Evolutionary conservation across 2,329 filamentous ascomycete genomes (phyloP).

Genomic region (Pseudogymnoascus sp.): DNA sequence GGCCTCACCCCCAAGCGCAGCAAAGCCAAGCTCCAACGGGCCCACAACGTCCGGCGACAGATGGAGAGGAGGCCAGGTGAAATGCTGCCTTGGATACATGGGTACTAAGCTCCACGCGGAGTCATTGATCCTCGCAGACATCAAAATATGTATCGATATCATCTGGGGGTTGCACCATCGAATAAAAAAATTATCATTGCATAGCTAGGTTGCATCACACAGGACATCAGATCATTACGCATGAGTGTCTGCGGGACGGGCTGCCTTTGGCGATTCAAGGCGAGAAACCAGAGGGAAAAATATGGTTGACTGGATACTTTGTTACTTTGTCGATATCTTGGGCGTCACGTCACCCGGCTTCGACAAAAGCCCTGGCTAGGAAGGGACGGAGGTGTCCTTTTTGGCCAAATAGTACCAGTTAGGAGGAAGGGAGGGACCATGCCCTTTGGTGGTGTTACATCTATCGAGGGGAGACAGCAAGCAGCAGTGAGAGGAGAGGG

Average conservation of each 20-base stretch:
- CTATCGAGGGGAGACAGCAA: conserved; percentile 14
- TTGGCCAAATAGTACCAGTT: conserved; percentile 20
- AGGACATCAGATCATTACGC: background rate
- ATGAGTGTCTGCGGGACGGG: background rate
- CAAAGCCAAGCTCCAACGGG: conserved; percentile 30
- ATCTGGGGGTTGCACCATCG: conserved; percentile 7
- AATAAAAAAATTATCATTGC: conserved; percentile 9
- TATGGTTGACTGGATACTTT: background rate
- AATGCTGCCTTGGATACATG: conserved; percentile 13
- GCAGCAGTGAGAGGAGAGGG: conserved; percentile 10
- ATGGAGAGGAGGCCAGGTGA: conserved; percentile 42
- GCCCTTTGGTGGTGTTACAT: conserved; percentile 20
- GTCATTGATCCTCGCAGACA: background rate
- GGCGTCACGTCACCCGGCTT: background rate
- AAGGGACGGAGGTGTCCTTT: conserved; percentile 15
- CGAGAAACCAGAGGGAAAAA: background rate
- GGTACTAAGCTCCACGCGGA: background rate
- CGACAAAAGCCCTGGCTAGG: conserved; percentile 21
- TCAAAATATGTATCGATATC: conserved; percentile 1
- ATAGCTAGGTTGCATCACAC: conserved; percentile 7
- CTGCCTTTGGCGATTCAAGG: conserved; percentile 5
- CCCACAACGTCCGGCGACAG: conserved; percentile 34
- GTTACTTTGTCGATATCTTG: background rate
- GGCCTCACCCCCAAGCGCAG: conserved; percentile 29
- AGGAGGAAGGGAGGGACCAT: conserved; percentile 29